Base-by-base conservation (phyloP, 1,284 basidiomycete genomes). In the Wolfiporia cocos region DNA sequence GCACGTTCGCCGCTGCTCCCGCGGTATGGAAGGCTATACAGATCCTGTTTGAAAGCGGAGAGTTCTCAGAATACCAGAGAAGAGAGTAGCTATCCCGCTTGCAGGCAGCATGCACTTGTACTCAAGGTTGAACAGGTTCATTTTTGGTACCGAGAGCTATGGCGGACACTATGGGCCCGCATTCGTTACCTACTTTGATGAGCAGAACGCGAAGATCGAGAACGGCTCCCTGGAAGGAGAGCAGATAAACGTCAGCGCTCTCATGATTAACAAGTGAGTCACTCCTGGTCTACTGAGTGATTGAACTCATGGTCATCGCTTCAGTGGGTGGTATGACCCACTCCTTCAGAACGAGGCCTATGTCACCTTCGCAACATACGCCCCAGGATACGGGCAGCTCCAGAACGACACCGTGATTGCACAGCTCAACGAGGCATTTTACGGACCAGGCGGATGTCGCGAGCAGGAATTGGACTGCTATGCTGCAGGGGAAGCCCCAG, bases 101-200 rank as follows among this genome's bases (percentile, higher is more conserved):
- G 37, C 2, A 9, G 28, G n/a, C 28, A 9, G n/a, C 28, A 29
- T 29, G 28, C 28, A 9, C 28, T 9, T 29, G 9, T 9, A 29
- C n/a, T n/a, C 10, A 29, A 9, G 9, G 9, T 15, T 29, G 14
- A 17, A 12, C 28, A 80, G 79, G 46, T 81, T 82, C 50, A 70
- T 81, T n/a, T 70, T 81, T 41, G 68, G 74, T 1, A 78, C 78
- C 0, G 79, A 84, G 54, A 81, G 78, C 43, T 83, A 81, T 44
- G 81, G 80, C 2, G 81, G 82, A 0, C 81, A 84, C 53, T 85
- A 81, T 50, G 81, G 74, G 2, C 79, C 78, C 17, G 69, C 67
- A 42, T 83, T 78, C 52, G 76, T 82, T 22, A 73, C 75, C 1
- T 82, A 72, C 56, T 82, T 87, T 52, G 68, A 82, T 32, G 61